These are phyloP conservation scores for Ceratobasidium theobromae DNA, from an alignment of 1,284 basidiomycete species.

Conservation along the genomic window DNA sequence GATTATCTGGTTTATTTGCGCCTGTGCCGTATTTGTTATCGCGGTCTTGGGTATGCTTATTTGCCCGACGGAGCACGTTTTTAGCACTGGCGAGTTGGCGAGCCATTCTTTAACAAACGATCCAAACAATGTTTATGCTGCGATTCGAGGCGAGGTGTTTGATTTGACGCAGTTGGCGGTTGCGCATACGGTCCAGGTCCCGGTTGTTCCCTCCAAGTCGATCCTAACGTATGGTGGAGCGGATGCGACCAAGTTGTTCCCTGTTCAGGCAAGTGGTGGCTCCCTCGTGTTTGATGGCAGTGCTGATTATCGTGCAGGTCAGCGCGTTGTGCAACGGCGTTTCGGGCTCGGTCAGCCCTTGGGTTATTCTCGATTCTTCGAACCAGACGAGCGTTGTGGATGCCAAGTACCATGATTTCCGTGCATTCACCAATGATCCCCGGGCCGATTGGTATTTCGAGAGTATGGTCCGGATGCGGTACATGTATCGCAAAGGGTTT, in stretches of 20 bases:
- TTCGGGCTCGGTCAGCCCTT: constrained; percentile 78
- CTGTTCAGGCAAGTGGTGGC: constrained; percentile 73
- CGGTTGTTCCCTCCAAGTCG: constrained; percentile 72
- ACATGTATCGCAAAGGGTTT: constrained; percentile 85
- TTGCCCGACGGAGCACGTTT: constrained; percentile 94
- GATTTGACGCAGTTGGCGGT: constrained; percentile 64
- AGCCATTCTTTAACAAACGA: constrained; percentile 65
- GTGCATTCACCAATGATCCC: constrained; percentile 80
- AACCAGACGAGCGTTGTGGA: constrained; percentile 75
- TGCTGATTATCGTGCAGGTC: constrained; percentile 55
- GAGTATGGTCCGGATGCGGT: constrained; percentile 86
- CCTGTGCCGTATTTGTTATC: constrained; percentile 88
- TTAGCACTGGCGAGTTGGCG: constrained; percentile 73
- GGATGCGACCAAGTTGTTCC: constrained; percentile 81
- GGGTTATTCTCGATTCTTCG: constrained; percentile 73
- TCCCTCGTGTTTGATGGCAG: not conserved
- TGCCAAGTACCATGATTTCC: constrained; percentile 93
- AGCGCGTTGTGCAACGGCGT: constrained; percentile 91
- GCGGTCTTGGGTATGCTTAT: constrained; percentile 86
- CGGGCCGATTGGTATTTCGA: constrained; percentile 99
- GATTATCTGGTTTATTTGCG: constrained; percentile 94
- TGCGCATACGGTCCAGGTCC: constrained; percentile 68
- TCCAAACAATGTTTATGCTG: constrained; percentile 74
- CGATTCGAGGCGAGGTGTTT: constrained; percentile 93
- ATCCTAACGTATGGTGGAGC: constrained; percentile 84